Base-by-base conservation (phyloP, 2,329 filamentous ascomycete species). In the Claviceps purpurea region DNA sequence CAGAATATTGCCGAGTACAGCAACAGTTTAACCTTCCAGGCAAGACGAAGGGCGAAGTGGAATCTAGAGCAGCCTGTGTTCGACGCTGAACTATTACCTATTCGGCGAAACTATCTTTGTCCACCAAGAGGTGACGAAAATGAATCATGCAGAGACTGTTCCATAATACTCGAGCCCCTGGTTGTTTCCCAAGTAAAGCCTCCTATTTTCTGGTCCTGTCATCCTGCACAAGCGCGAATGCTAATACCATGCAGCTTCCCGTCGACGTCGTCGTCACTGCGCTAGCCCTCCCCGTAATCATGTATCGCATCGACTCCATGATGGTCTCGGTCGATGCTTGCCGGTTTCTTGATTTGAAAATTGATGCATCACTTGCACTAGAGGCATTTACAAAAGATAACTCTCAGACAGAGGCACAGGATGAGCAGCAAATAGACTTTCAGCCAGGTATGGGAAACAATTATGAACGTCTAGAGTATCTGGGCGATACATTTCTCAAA, bases 371-470 rank as follows among this genome's bases (percentile, higher is more conserved):
- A 1, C 71, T 94, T 30, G 90, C 90, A 0, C 73, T 98, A 0
- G 90, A 96, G 62, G 89, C 93, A 0, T 72, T 96, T 52, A 98
- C 93, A 0, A 96, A 98, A 62, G 88, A 96, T 60, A 90, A 85
- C 0, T 87, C 94, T 58, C 90, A 90, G 57, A 83, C 82, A 0
- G 85, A 85, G 7, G 87, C 95, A 40, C 78, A 88, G 55, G 74
- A 73, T 0, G 72, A 77, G 38, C 75, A 84, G 52, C 79, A 85
- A 41, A 68, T 88, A 50, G 87, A 89, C 58, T 82, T 90, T 47
- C 86, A 89, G 59, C 73, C 78, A 47, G 90, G 89, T 2, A 95
- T 95, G 89, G 89, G 89, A 1, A 84, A 84, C 41, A 97, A 97
- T 59, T 98, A 98, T 61, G 93, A 98, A 65, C 80, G 93, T 13